These are phyloP conservation scores for Aspergillus taichungensis DNA, from an alignment of 495 filamentous ascomycete genomes.

Conservation along the genomic window DNA sequence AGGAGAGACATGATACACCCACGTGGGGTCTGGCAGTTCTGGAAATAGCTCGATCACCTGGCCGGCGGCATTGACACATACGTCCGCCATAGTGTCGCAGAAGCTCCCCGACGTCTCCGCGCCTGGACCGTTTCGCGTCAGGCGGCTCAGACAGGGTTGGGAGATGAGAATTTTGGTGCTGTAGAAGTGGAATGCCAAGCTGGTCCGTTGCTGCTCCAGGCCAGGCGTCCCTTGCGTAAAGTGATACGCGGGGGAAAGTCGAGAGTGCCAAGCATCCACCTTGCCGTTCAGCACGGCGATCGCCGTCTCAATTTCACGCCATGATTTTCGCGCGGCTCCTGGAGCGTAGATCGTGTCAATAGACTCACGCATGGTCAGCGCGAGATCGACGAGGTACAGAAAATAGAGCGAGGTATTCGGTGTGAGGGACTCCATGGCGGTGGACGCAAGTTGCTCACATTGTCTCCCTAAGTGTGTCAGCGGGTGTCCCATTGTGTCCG, in stretches of 20 bases:
- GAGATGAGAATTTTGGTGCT: conserved; percentile 46
- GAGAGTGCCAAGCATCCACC: conserved; percentile 40
- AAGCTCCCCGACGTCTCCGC: conserved; percentile 26
- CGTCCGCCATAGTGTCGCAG: conserved; percentile 34
- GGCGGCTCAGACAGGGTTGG: conserved; percentile 47
- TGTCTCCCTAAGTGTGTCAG: conserved; percentile 3
- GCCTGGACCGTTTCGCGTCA: conserved; percentile 25
- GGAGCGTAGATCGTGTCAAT: conserved; percentile 46
- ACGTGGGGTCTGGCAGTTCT: conserved; percentile 19
- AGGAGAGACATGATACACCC: conserved; percentile 38
- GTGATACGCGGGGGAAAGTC: conserved; percentile 37
- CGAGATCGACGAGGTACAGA: conserved; percentile 30
- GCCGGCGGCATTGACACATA: conserved; percentile 41
- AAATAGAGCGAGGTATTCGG: conserved; percentile 37
- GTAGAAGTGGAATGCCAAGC: conserved; percentile 43
- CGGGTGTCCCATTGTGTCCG: neutral
- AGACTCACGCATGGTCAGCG: conserved; percentile 38
- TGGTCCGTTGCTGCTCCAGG: conserved; percentile 18
- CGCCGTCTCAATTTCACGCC: conserved; percentile 41
- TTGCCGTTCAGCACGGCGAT: conserved; percentile 38
- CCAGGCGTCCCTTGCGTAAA: conserved; percentile 19
- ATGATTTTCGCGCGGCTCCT: conserved; percentile 35
- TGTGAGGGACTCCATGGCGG: conserved; percentile 12
- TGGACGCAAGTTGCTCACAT: conserved; percentile 11
- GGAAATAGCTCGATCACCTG: conserved; percentile 42